These are phyloP conservation scores for Viridothelium virens DNA, from an alignment of 495 filamentous ascomycete species.

Conservation along the genomic window DNA sequence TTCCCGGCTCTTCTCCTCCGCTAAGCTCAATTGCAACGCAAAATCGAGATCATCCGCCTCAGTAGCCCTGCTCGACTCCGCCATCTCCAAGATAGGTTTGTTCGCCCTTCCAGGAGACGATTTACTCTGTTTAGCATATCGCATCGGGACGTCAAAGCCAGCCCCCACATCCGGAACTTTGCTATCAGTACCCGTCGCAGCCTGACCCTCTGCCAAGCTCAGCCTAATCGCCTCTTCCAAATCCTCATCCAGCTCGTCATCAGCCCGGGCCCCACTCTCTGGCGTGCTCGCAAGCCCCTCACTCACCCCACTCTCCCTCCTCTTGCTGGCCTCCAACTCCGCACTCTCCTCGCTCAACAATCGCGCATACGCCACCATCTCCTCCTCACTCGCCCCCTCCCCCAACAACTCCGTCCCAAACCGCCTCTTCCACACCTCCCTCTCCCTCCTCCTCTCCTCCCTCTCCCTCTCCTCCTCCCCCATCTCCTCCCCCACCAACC, in stretches of 20 bases:
- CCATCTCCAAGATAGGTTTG: not conserved
- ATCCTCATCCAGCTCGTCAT: constrained; percentile 62
- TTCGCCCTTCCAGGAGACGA: constrained; percentile 8
- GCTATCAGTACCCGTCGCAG: not conserved
- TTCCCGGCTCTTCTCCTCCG: constrained; percentile 59
- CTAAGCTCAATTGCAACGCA: constrained; percentile 76
- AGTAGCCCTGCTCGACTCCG: constrained; percentile 28
- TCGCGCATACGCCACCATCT: constrained; percentile 79
- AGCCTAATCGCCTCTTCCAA: constrained; percentile 74
- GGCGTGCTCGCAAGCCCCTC: constrained; percentile 25
- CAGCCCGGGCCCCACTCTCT: constrained; percentile 38
- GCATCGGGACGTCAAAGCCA: constrained; percentile 33
- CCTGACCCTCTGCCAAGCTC: constrained; percentile 53
- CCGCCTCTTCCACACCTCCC: constrained; percentile 59
- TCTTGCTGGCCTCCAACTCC: constrained; percentile 42
- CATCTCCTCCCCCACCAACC: constrained; percentile 64
- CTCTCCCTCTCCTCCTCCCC: constrained; percentile 72
- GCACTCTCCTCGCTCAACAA: constrained; percentile 79
- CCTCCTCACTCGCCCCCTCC: constrained; percentile 68
- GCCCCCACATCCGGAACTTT: not conserved
- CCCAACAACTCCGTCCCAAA: constrained; percentile 76
- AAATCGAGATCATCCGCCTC: constrained; percentile 74
- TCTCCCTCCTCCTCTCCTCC: constrained; percentile 52
- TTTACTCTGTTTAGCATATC: constrained; percentile 29
- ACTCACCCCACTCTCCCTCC: constrained; percentile 45